A percentile compares a stretch with the other conserved stretches of the same genome.
Evolutionary conservation across 768 basidiomycete genomes (phyloP).

Genomic region (Floccularia luteovirens): DNA sequence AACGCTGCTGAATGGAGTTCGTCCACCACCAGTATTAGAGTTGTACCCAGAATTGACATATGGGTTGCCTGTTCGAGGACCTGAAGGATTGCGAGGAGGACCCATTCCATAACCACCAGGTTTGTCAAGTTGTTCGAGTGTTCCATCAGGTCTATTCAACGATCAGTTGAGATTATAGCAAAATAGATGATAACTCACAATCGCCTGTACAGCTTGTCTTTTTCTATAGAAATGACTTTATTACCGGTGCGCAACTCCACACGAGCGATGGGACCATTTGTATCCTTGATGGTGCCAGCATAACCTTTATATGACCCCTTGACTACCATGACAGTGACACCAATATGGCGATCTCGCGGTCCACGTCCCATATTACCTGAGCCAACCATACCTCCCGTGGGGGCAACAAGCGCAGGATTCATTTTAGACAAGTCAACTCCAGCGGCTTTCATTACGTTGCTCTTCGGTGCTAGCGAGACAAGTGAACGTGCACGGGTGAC

Average conservation of each 20-base stretch:
- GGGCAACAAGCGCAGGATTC: slow-evolving; percentile 71
- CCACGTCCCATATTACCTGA: slow-evolving; percentile 74
- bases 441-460: slow-evolving; percentile 55
- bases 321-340: slow-evolving; percentile 67
- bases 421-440: slow-evolving; percentile 81
- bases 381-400: slow-evolving; percentile 71
- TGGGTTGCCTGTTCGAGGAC: slow-evolving; percentile 23
- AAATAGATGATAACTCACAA: slow-evolving; percentile 38
- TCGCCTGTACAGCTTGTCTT: slow-evolving; percentile 66
- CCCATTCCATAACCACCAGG: slow-evolving; percentile 12
- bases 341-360: slow-evolving; percentile 77
- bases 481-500: slow-evolving; percentile 83
- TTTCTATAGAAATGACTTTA: slow-evolving; percentile 83
- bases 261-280: slow-evolving; percentile 78
- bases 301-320: slow-evolving; percentile 91
- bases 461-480: slow-evolving; percentile 82
- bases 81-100: background rate
- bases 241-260: slow-evolving; percentile 89
- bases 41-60: slow-evolving; percentile 20
- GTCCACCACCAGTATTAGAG: slow-evolving; percentile 17
- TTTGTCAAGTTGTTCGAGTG: slow-evolving; percentile 40
- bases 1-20: slow-evolving; percentile 21
- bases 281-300: slow-evolving; percentile 89
- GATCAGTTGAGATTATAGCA: background rate
- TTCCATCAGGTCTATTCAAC: slow-evolving; percentile 45